Percentiles rank a stretch among this genome's conserved stretches.
These are phyloP conservation scores for Talaromyces borbonicus DNA, from an alignment of 495 filamentous ascomycete species.

Conservation along the genomic window DNA sequence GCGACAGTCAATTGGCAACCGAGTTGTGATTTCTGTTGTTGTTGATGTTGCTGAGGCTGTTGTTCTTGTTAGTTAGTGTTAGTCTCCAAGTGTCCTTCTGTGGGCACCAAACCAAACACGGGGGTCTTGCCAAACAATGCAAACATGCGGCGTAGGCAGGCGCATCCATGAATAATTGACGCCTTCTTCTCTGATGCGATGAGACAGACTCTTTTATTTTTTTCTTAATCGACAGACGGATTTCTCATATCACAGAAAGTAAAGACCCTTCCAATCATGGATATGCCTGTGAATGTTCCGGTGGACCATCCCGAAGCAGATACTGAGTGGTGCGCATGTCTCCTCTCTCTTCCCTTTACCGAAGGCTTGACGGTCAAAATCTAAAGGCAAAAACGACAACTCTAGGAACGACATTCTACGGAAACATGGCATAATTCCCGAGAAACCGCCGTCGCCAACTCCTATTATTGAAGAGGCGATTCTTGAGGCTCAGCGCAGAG, in stretches of 20 bases:
- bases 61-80: no score
- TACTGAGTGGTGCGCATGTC: conserved; percentile 77
- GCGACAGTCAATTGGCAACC: not conserved
- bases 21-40: no score
- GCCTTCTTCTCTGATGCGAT: no score
- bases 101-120: conserved; percentile 24
- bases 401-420: conserved; percentile 92
- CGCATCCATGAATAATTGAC: no score
- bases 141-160: conserved; percentile 30
- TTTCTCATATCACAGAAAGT: no score
- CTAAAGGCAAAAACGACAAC: conserved; percentile 11
- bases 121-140: conserved; percentile 28
- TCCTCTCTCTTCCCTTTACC: no score
- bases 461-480: conserved; percentile 95
- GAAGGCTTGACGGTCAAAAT: not conserved
- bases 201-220: not conserved
- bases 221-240: no score
- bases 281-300: conserved; percentile 69
- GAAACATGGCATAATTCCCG: conserved; percentile 89
- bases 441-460: conserved; percentile 89
- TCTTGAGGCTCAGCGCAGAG: conserved; percentile 63
- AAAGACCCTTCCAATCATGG: conserved; percentile 42
- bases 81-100: conserved; percentile 42
- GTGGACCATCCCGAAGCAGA: conserved; percentile 94
- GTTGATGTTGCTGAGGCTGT: conserved; percentile 5